Percentiles rank a stretch among this genome's conserved stretches.
Conservation (phyloP, 371 early-diverging fungal genomes). For the Mortierella sp. region DNA sequence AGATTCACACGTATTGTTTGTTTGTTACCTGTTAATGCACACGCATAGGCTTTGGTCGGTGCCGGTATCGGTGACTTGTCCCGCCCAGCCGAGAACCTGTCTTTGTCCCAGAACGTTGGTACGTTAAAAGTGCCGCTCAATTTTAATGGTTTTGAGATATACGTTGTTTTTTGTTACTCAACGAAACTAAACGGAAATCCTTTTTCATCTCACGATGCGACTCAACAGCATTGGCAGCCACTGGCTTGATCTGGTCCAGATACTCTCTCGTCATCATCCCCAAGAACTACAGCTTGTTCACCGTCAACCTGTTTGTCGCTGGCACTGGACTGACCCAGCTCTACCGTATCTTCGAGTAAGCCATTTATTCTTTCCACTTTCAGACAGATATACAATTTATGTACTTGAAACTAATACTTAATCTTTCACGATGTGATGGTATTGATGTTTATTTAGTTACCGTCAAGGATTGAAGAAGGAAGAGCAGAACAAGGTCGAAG, state of each 20-base stretch:
- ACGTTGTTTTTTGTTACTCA: too few relatives aligned
- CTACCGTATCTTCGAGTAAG: slow-evolving; percentile 81
- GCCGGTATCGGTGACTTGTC: slow-evolving; percentile 93
- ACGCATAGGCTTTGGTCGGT: slow-evolving; percentile 78
- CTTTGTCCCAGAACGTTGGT: slow-evolving; percentile 82
- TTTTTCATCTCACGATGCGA: not conserved
- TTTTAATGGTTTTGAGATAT: too few relatives aligned
- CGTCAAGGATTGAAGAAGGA: slow-evolving; percentile 29
- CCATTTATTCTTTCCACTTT: too few relatives aligned
- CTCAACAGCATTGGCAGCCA: slow-evolving; percentile 84
- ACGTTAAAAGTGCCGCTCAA: slow-evolving; percentile 33
- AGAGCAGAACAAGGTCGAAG: slow-evolving; percentile 6
- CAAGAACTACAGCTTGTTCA: slow-evolving; percentile 87
- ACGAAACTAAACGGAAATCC: too few relatives aligned
- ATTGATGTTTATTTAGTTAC: slow-evolving; percentile 16
- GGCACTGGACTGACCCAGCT: slow-evolving; percentile 89
- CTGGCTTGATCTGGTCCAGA: slow-evolving; percentile 96
- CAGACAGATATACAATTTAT: too few relatives aligned
- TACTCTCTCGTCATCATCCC: slow-evolving; percentile 95
- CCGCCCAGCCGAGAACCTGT: slow-evolving; percentile 93
- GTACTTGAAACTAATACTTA: too few relatives aligned
- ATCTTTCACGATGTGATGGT: not conserved
- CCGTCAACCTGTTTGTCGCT: slow-evolving; percentile 95
- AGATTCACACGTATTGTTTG: too few relatives aligned
- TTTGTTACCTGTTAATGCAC: too few relatives aligned